A percentile compares a stretch with the other conserved stretches of the same genome.
Evolutionary conservation across 2,329 filamentous ascomycete species (phyloP).

Genomic region (Nemania abortiva): DNA sequence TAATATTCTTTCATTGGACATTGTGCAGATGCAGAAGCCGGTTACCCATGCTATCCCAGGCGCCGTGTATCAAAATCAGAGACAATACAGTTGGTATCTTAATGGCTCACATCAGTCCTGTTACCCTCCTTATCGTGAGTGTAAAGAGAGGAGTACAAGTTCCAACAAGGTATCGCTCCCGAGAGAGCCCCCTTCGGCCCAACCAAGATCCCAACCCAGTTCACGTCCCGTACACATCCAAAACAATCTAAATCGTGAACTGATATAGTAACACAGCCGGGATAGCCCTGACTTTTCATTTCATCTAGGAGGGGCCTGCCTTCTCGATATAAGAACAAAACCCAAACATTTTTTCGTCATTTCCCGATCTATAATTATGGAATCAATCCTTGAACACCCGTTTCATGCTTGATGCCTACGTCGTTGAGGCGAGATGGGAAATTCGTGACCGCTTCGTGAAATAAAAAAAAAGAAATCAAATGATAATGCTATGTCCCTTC

Average conservation of each 20-base stretch:
- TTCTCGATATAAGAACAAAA: slow-evolving; percentile 21
- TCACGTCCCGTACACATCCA: slow-evolving; percentile 15
- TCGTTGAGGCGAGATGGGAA: slow-evolving; percentile 26
- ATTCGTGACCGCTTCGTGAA: slow-evolving; percentile 34
- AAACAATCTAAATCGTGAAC: slow-evolving; percentile 27
- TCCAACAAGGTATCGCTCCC: slow-evolving; percentile 13
- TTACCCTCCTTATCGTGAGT: slow-evolving; percentile 4
- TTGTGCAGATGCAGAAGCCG: slow-evolving; percentile 30
- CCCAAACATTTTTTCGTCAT: slow-evolving; percentile 30
- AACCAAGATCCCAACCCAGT: slow-evolving; percentile 15
- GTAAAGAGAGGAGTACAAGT: slow-evolving; percentile 3
- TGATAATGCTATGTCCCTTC: slow-evolving; percentile 26
- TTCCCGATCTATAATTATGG: slow-evolving; percentile 37
- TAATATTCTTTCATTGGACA: slow-evolving; percentile 38
- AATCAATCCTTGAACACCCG: slow-evolving; percentile 38
- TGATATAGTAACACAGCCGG: slow-evolving; percentile 21
- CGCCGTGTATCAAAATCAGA: slow-evolving; percentile 23
- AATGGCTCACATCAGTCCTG: slow-evolving; percentile 14
- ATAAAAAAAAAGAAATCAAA: slow-evolving; percentile 34
- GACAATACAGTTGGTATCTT: slow-evolving; percentile 6
- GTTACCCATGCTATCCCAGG: slow-evolving; percentile 30
- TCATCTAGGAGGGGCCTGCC: slow-evolving; percentile 35
- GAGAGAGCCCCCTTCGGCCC: slow-evolving; percentile 14
- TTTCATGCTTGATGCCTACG: slow-evolving; percentile 36
- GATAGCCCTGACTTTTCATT: slow-evolving; percentile 15